phyloP scores from a whole-genome alignment of 1,284 basidiomycete genomes.

The Lentinus polychrous region DNA sequence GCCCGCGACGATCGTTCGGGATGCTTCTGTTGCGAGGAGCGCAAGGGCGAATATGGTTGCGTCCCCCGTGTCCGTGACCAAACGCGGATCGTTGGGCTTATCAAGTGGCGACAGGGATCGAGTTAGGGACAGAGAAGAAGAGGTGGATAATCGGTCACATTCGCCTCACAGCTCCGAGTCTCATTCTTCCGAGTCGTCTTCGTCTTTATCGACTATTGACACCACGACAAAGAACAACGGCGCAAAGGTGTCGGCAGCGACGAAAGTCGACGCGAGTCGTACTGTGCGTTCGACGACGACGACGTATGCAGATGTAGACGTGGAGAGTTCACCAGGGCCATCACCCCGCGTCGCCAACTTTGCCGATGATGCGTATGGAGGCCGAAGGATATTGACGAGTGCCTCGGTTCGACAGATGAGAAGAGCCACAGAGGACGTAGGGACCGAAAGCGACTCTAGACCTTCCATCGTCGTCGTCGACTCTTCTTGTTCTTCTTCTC shows the following conservation, averaged over 20 bases:
- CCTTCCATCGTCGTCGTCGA: constrained; percentile 23
- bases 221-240: constrained; percentile 13
- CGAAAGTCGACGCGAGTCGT: too few species aligned
- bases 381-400: not conserved
- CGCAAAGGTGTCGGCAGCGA: too few species aligned
- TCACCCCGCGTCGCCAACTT: too few species aligned
- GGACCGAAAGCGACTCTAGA: too few species aligned
- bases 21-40: constrained; percentile 21
- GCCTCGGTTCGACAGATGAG: not conserved
- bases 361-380: too few species aligned
- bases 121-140: constrained; percentile 6
- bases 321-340: not conserved
- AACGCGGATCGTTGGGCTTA: constrained; percentile 6
- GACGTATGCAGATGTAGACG: not conserved
- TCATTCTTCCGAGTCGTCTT: constrained; percentile 21
- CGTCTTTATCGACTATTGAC: constrained; percentile 16
- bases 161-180: constrained; percentile 24
- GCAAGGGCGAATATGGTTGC: constrained; percentile 22
- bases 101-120: constrained; percentile 9
- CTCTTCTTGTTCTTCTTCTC: constrained; percentile 6
- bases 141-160: constrained; percentile 16
- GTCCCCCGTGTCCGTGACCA: constrained; percentile 14
- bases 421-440: not conserved
- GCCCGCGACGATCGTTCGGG: constrained; percentile 25
- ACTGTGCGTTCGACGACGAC: too few species aligned